Percentiles rank a stretch among this genome's conserved stretches.
Evolutionary conservation across 2,329 filamentous ascomycete species (phyloP).

Genomic region (Penicillium sp.): DNA sequence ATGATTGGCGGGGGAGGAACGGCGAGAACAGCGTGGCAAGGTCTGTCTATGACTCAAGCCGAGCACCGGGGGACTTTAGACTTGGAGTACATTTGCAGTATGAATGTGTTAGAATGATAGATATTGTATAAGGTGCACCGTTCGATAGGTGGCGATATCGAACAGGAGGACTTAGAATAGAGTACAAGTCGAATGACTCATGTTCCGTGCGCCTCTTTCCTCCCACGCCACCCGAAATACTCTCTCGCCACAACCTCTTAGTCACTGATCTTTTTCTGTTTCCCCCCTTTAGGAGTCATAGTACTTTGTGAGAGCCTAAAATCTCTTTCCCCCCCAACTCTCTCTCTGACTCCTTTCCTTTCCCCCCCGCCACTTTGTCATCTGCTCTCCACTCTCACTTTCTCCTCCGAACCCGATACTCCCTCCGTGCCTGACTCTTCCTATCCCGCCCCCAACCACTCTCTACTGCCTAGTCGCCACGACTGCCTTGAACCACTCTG

Average conservation of each 20-base stretch:
- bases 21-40: conserved; percentile 18
- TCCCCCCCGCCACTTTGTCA: background rate
- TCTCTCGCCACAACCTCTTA: conserved; percentile 19
- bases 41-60: conserved; percentile 10
- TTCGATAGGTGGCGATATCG: background rate
- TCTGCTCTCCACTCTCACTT: conserved; percentile 1
- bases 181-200: background rate
- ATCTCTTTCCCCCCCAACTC: conserved; percentile 5
- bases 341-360: conserved; percentile 8
- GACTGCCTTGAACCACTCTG: conserved; percentile 30
- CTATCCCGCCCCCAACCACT: conserved; percentile 2
- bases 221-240: conserved; percentile 15
- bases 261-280: conserved; percentile 8
- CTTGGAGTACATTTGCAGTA: background rate
- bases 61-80: background rate
- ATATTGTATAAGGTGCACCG: background rate
- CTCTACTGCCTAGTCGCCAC: conserved; percentile 15
- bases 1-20: background rate
- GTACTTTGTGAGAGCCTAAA: conserved; percentile 1
- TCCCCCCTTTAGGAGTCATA: background rate
- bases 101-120: background rate
- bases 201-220: background rate
- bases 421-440: conserved; percentile 1
- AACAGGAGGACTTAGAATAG: background rate
- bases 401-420: background rate